Evolutionary conservation across 805 yeast genomes (phyloP).

Genomic region (Saccharomycopsis malanga): DNA sequence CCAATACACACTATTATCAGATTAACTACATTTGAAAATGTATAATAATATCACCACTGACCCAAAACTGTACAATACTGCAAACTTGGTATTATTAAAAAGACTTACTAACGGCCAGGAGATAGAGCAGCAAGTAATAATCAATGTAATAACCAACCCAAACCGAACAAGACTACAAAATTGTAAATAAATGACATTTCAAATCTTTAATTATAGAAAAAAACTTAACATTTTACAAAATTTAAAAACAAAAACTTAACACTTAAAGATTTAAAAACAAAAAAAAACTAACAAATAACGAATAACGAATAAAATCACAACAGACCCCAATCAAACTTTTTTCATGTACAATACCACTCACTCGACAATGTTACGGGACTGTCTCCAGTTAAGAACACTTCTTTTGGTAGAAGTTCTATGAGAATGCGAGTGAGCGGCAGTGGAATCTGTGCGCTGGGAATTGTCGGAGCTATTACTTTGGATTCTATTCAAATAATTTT

Average conservation of each 20-base stretch:
- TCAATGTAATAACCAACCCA: too few relatives aligned
- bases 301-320: slow-evolving; percentile 27
- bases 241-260: not conserved
- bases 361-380: slow-evolving; percentile 24
- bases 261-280: not conserved
- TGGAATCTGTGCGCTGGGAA: slow-evolving; percentile 22
- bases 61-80: not conserved
- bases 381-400: slow-evolving; percentile 32
- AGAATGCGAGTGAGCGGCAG: slow-evolving; percentile 16
- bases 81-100: not conserved
- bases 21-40: not conserved
- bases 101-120: too few relatives aligned
- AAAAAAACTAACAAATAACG: not conserved
- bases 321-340: slow-evolving; percentile 26
- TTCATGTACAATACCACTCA: slow-evolving; percentile 24
- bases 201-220: too few relatives aligned
- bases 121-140: too few relatives aligned
- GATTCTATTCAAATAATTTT: slow-evolving; percentile 23
- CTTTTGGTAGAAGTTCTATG: slow-evolving; percentile 24
- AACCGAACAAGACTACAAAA: too few relatives aligned
- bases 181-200: too few relatives aligned
- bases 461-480: slow-evolving; percentile 28
- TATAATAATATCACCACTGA: not conserved
- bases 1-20: not conserved
- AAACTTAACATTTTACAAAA: not conserved